These are phyloP conservation scores for Fonsecaea nubica DNA, from an alignment of 2,329 filamentous ascomycete genomes.

Conservation along the genomic window DNA sequence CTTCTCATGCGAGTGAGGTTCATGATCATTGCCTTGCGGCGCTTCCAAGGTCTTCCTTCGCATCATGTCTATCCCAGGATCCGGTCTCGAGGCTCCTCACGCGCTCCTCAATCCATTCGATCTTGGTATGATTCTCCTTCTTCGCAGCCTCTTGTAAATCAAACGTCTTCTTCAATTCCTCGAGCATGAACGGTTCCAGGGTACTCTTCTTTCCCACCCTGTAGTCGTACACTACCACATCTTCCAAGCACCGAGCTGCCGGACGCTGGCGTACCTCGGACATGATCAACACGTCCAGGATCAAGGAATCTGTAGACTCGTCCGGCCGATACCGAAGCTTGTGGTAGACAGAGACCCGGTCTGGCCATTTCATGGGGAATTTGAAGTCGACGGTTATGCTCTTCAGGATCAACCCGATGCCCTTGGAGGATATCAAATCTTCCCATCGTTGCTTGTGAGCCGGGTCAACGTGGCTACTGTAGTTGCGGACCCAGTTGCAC, in stretches of 20 bases:
- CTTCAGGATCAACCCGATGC: slow-evolving; percentile 76
- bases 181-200: slow-evolving; percentile 66
- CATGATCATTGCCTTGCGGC: slow-evolving; percentile 36
- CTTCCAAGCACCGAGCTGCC: slow-evolving; percentile 77
- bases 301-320: slow-evolving; percentile 59
- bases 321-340: slow-evolving; percentile 67
- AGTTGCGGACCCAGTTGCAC: slow-evolving; percentile 77
- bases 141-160: slow-evolving; percentile 67
- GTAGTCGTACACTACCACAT: slow-evolving; percentile 82
- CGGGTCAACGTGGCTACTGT: slow-evolving; percentile 68
- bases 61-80: slow-evolving; percentile 75
- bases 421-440: slow-evolving; percentile 69
- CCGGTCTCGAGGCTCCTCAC: slow-evolving; percentile 70
- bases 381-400: slow-evolving; percentile 86
- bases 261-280: slow-evolving; percentile 76
- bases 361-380: slow-evolving; percentile 85
- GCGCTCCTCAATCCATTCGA: slow-evolving; percentile 62
- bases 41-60: slow-evolving; percentile 71
- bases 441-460: slow-evolving; percentile 69
- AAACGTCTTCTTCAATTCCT: slow-evolving; percentile 66
- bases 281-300: slow-evolving; percentile 69
- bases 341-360: slow-evolving; percentile 82
- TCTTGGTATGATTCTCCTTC: slow-evolving; percentile 58
- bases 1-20: neutral
- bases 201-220: slow-evolving; percentile 61